These are phyloP conservation scores for Calocybe gangraenosa DNA, from an alignment of 768 basidiomycete species.

Conservation along the genomic window DNA sequence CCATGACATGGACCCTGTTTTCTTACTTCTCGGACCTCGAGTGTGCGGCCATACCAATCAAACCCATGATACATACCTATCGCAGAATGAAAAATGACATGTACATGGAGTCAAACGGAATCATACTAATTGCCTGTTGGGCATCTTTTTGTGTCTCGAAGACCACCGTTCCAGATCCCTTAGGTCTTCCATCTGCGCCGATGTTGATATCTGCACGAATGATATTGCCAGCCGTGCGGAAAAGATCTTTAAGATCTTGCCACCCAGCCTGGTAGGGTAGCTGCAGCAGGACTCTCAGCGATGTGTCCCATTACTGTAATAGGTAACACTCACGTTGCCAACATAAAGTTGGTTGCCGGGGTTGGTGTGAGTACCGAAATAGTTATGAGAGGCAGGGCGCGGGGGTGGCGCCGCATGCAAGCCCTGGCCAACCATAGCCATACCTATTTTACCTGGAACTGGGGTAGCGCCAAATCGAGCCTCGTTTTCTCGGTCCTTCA, in stretches of 20 bases:
- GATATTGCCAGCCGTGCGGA: constrained; percentile 93
- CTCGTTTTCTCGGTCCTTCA: constrained; percentile 92
- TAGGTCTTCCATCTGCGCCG: constrained; percentile 87
- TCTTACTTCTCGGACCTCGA: constrained; percentile 92
- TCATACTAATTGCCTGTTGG: constrained; percentile 84
- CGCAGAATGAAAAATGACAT: constrained; percentile 5
- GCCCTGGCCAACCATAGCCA: constrained; percentile 94
- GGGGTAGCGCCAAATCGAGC: constrained; percentile 95
- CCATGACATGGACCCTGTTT: background rate
- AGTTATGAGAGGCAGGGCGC: constrained; percentile 77
- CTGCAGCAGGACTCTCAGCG: constrained; percentile 32
- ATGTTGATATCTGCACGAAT: constrained; percentile 95
- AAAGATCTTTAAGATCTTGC: constrained; percentile 97
- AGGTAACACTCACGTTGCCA: constrained; percentile 63
- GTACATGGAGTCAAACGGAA: background rate
- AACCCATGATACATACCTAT: constrained; percentile 95
- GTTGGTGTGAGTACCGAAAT: constrained; percentile 53
- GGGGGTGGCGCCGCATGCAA: constrained; percentile 77
- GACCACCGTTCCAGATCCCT: constrained; percentile 96
- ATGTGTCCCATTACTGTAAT: background rate
- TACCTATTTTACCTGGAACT: constrained; percentile 92
- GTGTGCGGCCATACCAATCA: constrained; percentile 93
- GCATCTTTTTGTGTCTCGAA: constrained; percentile 92
- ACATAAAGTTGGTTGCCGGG: constrained; percentile 94
- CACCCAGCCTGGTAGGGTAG: constrained; percentile 96